Base-by-base conservation (phyloP, 2,329 filamentous ascomycete species). In the Arthrobotrys iridis region DNA sequence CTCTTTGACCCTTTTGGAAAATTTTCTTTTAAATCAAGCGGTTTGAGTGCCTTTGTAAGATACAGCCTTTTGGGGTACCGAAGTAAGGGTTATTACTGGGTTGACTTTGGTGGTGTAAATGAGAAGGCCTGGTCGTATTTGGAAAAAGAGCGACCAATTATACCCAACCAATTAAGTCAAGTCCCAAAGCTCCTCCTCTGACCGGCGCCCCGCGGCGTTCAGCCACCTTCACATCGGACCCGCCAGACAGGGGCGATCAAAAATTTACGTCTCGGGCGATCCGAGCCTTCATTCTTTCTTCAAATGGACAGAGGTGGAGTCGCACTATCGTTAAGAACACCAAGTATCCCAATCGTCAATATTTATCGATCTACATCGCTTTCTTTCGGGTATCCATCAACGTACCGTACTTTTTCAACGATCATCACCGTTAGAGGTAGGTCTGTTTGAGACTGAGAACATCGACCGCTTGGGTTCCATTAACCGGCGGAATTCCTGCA, bases 151-250 rank as follows among this genome's bases (percentile, higher is more conserved):
- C 46, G 20, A 28, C 46, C 26, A 52, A 52, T 18, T 15, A 10
- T 1, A 52, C 26, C 4, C n/a, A 43, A 30, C 45, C 24, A 50
- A 50, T 50, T 26, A 52, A 52, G n/a, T 8, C 15, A 20, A 28
- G 33, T 52, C 18, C 15, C 22, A 66, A 66, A 20, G n/a, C 60
- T 73, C 68, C 68, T 43, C 40, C 8, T 65, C 24, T 33, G 60
- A 60, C 33, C 68, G 68, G 68, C 55, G 60, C 52, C 35, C 60
- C 41, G 50, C 26, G 41, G 41, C 50, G 50, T 60, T 43, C 41
- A 57, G 15, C 58, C 46, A 40, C 35, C 57, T 45, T 66, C 60
- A 62, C 66, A 66, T 60, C 55, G 65, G 52, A 66, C 66, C 60
- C 46, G 60, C 68, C 68, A 45, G 59, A 72, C 43, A n/a, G n/a